Evolutionary conservation across 345 rosid genomes (phyloP), one percentile per base, ranked within the genome.

Genomic region (Chamaenerion angustifolium): DNA sequence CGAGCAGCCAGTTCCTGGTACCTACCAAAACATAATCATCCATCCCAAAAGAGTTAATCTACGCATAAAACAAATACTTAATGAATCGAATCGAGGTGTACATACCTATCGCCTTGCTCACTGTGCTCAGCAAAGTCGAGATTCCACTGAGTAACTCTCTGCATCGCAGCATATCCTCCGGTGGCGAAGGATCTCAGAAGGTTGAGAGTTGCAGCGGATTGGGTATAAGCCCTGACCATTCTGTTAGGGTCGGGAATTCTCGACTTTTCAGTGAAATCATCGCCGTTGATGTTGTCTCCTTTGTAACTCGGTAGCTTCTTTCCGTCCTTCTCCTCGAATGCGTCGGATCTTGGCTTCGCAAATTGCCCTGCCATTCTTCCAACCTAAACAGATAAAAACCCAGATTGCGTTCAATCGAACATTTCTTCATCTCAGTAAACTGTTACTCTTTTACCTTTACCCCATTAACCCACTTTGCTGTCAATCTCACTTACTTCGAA

Each of bases 241-340:
- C 56, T 53, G 21, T 53, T 27, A 40, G 56, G 56, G 42, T 53
- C 56, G 4, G 56, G 56, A 14, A 35, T 53, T 42, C 56, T 53
- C 12, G 56, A 53, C 17, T 53, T 53, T 31, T 53, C 56, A 11
- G 40, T 44, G 18, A 53, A 53, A 18, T 43, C 23, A 40, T 53
- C 56, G 6, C 56, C 56, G n/a, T 53, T 53, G 46, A 53, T 42
- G 46, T 53, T 53, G 56, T 53, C 56, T 6, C 56, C 56, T 46
- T 14, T 25, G 46, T 53, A 53, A 16, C 56, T 53, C 12, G 56
- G 56, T 10, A 53, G 14, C 46, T 53, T 40, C 46, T 35, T 44
- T 40, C 56, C 56, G 12, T 53, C 21, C 43, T 53, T 53, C 42
- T 25, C 43, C 23, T 53, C 56, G 11, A 40, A 40, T 12, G 56